Evolutionary conservation across 2,329 filamentous ascomycete species (phyloP).

Genomic region (Nemania sp.): DNA sequence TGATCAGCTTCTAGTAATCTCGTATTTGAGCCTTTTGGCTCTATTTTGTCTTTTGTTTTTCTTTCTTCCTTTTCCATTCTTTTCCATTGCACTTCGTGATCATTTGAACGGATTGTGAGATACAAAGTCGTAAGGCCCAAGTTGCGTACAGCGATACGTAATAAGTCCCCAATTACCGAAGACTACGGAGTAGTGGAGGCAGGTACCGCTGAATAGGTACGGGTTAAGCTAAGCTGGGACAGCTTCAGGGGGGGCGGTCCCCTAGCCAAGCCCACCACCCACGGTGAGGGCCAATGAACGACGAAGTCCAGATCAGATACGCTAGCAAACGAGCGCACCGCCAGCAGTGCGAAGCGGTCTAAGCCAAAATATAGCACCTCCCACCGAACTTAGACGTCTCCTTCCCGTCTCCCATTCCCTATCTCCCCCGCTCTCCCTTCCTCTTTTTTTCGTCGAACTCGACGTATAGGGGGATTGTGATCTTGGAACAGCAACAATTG

Average conservation of each 20-base stretch:
- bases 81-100: too few species aligned
- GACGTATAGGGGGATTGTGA: constrained; percentile 18
- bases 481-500: constrained; percentile 25
- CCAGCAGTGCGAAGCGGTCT: constrained; percentile 32
- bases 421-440: constrained; percentile 10
- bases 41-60: too few species aligned
- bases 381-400: constrained; percentile 14
- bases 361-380: constrained; percentile 26
- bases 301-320: constrained; percentile 15
- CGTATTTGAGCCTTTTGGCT: too few species aligned
- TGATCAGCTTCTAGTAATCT: too few species aligned
- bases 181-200: not conserved
- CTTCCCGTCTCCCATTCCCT: constrained; percentile 9
- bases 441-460: constrained; percentile 4
- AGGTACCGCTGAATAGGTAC: not conserved
- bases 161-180: not conserved
- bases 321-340: constrained; percentile 17
- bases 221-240: not conserved
- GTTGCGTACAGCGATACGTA: not conserved
- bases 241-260: constrained; percentile 23
- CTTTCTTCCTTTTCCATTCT: too few species aligned
- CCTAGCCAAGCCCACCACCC: constrained; percentile 23
- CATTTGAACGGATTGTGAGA: not conserved
- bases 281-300: constrained; percentile 23
- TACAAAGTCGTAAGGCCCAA: too few species aligned